Evolutionary conservation across 2,329 filamentous ascomycete species (phyloP).

Genomic region (Pestalotiopsis sp.): DNA sequence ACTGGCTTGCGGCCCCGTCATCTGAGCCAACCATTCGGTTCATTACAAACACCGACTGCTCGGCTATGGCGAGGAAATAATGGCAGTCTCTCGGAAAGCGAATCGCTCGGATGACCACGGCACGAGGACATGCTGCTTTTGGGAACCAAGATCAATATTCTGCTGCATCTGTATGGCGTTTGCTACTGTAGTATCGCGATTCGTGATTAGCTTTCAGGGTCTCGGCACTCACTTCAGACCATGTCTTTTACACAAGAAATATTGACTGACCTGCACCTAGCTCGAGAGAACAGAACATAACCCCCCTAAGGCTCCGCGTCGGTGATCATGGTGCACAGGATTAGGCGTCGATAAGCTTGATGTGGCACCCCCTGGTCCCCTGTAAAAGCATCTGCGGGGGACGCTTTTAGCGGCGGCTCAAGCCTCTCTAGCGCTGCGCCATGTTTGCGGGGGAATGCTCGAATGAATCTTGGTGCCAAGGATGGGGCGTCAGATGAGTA

Average conservation of each 20-base stretch:
- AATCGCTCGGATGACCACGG: conserved; percentile 6
- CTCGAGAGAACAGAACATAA: background rate
- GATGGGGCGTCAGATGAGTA: conserved; percentile 1
- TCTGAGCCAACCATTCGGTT: background rate
- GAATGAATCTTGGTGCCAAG: background rate
- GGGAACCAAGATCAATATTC: too few species aligned
- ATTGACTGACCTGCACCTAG: background rate
- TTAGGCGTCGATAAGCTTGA: conserved; percentile 1
- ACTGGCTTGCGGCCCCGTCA: background rate
- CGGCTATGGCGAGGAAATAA: background rate
- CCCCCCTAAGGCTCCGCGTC: background rate
- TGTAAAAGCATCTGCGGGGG: background rate
- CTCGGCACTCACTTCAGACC: conserved; percentile 1
- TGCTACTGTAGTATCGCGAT: background rate
- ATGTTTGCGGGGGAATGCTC: conserved; percentile 2
- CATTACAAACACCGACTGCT: background rate
- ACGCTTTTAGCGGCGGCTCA: conserved; percentile 3
- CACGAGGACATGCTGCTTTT: background rate
- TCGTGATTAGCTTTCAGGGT: background rate
- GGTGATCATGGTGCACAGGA: background rate
- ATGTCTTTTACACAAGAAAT: background rate
- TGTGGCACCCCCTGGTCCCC: background rate
- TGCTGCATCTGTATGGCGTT: too few species aligned
- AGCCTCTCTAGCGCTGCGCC: background rate
- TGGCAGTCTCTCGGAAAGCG: background rate